A percentile compares a stretch with the other conserved stretches of the same genome.
Conservation (phyloP, 192 early-diverging fungal genomes). For the Coemansia sp. region DNA sequence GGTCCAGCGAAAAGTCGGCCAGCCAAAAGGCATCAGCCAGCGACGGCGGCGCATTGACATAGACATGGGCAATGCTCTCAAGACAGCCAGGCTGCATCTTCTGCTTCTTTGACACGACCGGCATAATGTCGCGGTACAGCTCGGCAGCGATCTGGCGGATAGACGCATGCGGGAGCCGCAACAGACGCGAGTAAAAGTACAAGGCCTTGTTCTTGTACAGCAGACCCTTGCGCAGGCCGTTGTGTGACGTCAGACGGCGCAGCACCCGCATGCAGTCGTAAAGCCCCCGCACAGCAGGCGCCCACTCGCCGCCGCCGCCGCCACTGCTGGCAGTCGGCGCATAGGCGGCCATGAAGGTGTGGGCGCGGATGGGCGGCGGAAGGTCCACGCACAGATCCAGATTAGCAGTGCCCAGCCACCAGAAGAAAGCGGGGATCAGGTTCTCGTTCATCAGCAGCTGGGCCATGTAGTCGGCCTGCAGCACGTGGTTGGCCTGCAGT, state of each 20-base stretch:
- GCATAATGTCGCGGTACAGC: constrained; percentile 50
- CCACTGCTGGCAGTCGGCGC: not conserved
- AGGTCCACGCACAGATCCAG: constrained; percentile 20
- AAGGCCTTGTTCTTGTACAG: constrained; percentile 52
- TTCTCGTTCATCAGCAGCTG: constrained; percentile 53
- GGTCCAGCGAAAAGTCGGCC: constrained; percentile 36
- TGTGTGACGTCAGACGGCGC: constrained; percentile 41
- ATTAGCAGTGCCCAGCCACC: constrained; percentile 50
- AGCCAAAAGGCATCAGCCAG: constrained; percentile 40
- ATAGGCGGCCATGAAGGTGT: constrained; percentile 26
- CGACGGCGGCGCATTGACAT: constrained; percentile 21
- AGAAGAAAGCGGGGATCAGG: constrained; percentile 47
- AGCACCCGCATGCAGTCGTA: constrained; percentile 30
- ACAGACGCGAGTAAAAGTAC: constrained; percentile 31
- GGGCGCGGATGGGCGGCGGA: constrained; percentile 21
- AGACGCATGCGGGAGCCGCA: constrained; percentile 1
- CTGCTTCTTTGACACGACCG: constrained; percentile 32
- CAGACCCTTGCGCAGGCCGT: constrained; percentile 47
- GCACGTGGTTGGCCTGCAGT: constrained; percentile 40
- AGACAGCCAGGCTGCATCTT: constrained; percentile 17
- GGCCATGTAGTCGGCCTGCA: constrained; percentile 49
- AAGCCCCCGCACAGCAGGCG: constrained; percentile 28
- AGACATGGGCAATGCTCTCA: constrained; percentile 32
- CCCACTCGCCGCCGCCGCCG: constrained; percentile 12
- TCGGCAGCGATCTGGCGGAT: constrained; percentile 35